Evolutionary conservation across 345 rosid genomes (phyloP).

Genomic region (Heritiera littoralis): DNA sequence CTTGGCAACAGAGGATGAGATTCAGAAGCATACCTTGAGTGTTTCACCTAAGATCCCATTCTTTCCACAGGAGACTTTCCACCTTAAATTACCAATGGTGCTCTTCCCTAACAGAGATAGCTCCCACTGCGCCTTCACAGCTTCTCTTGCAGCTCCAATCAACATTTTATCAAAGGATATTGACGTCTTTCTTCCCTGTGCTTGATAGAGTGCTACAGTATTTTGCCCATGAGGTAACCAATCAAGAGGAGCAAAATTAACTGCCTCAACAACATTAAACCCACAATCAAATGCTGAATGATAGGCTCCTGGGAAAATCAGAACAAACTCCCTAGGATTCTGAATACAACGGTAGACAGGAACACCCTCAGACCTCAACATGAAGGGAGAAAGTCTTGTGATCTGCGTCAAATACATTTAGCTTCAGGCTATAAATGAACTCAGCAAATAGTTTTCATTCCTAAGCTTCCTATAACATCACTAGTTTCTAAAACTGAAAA

Average conservation of each 20-base stretch:
- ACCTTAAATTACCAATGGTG: constrained; percentile 39
- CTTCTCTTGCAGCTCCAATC: constrained; percentile 59
- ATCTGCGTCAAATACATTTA: constrained; percentile 41
- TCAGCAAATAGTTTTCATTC: constrained; percentile 4
- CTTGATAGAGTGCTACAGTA: constrained; percentile 53
- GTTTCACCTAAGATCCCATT: constrained; percentile 57
- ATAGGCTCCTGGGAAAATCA: constrained; percentile 63
- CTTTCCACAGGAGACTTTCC: constrained; percentile 55
- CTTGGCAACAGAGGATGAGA: constrained; percentile 6
- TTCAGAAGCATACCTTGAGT: constrained; percentile 44
- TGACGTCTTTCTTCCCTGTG: constrained; percentile 43
- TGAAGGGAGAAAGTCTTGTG: constrained; percentile 39
- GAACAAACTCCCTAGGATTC: constrained; percentile 69
- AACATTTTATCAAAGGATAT: constrained; percentile 70
- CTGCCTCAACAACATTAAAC: constrained; percentile 65
- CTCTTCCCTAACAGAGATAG: constrained; percentile 38
- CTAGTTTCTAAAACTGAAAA: neutral
- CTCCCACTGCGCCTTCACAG: constrained; percentile 63
- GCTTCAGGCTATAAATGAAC: neutral
- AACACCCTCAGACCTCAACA: constrained; percentile 52
- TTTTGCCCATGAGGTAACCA: constrained; percentile 74
- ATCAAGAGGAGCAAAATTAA: constrained; percentile 66
- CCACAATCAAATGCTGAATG: constrained; percentile 67
- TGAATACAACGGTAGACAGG: constrained; percentile 67
- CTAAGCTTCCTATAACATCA: neutral